Percentiles rank a stretch among this genome's conserved stretches.
Conservation (phyloP, 768 basidiomycete genomes). For the Cystobasidium onofrii region DNA sequence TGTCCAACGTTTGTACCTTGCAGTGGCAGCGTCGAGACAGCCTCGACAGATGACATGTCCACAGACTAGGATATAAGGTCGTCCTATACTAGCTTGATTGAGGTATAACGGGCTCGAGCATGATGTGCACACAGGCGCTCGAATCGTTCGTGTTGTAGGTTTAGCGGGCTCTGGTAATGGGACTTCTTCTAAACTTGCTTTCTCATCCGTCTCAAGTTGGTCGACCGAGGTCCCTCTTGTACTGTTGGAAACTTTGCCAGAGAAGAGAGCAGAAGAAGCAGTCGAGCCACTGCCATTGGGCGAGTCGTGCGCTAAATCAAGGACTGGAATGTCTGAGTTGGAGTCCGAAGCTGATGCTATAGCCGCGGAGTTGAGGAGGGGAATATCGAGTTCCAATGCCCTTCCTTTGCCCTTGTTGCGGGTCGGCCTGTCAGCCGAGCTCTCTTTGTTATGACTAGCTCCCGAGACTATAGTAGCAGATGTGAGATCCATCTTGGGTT, state of each 20-base stretch:
- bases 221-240: neutral
- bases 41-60: slow-evolving; percentile 15
- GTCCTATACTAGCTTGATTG: slow-evolving; percentile 7
- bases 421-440: neutral
- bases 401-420: neutral
- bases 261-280: neutral
- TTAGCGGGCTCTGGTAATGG: slow-evolving; percentile 2
- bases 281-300: neutral
- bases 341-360: neutral
- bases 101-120: slow-evolving; percentile 3
- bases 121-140: slow-evolving; percentile 14
- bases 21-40: neutral
- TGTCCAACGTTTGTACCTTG: neutral
- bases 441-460: too few relatives aligned
- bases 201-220: neutral
- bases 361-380: neutral
- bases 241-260: neutral
- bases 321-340: neutral
- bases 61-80: slow-evolving; percentile 23
- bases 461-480: too few relatives aligned
- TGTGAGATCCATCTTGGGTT: too few relatives aligned
- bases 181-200: neutral
- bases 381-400: neutral
- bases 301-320: neutral
- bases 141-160: slow-evolving; percentile 5